A percentile compares a stretch with the other conserved stretches of the same genome.
These are phyloP conservation scores for Xylariaceae sp. DNA, from an alignment of 2,329 filamentous ascomycete genomes.

Conservation along the genomic window DNA sequence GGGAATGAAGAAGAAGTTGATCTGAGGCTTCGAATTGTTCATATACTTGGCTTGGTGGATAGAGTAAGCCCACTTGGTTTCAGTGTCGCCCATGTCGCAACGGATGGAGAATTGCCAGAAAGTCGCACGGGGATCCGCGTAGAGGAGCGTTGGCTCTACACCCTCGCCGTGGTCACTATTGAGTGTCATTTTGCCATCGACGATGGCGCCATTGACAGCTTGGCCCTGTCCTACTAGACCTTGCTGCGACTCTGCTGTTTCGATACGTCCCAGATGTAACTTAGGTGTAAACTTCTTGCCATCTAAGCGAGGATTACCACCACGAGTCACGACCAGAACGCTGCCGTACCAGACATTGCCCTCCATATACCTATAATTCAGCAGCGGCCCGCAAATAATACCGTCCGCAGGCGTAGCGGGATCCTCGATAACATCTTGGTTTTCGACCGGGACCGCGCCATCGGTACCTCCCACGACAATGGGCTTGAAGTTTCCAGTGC, in stretches of 20 bases:
- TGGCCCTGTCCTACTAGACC: conserved; percentile 25
- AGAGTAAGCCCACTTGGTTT: conserved; percentile 75
- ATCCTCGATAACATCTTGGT: conserved; percentile 37
- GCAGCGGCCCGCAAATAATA: conserved; percentile 66
- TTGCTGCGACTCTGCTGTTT: conserved; percentile 19
- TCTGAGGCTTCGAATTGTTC: conserved; percentile 49
- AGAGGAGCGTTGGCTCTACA: conserved; percentile 55
- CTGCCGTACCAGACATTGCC: conserved; percentile 74
- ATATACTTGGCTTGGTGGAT: conserved; percentile 63
- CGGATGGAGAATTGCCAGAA: conserved; percentile 91
- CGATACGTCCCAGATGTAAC: conserved; percentile 46
- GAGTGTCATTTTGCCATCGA: conserved; percentile 39
- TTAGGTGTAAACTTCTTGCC: conserved; percentile 54
- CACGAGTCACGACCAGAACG: conserved; percentile 75
- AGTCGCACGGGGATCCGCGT: conserved; percentile 66
- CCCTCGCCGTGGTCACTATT: conserved; percentile 26
- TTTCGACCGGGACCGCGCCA: conserved; percentile 30
- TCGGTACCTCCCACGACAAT: conserved; percentile 41
- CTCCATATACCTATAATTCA: conserved; percentile 76
- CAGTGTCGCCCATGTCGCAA: conserved; percentile 66
- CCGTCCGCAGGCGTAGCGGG: too few species aligned
- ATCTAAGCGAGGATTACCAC: conserved; percentile 48
- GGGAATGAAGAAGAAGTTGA: conserved; percentile 80
- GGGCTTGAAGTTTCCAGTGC: conserved; percentile 39
- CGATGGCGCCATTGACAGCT: conserved; percentile 24